A percentile compares a stretch with the other conserved stretches of the same genome.
phyloP scores from a whole-genome alignment of 2,329 filamentous ascomycete genomes.

The Sarocladiaceae sp. region DNA sequence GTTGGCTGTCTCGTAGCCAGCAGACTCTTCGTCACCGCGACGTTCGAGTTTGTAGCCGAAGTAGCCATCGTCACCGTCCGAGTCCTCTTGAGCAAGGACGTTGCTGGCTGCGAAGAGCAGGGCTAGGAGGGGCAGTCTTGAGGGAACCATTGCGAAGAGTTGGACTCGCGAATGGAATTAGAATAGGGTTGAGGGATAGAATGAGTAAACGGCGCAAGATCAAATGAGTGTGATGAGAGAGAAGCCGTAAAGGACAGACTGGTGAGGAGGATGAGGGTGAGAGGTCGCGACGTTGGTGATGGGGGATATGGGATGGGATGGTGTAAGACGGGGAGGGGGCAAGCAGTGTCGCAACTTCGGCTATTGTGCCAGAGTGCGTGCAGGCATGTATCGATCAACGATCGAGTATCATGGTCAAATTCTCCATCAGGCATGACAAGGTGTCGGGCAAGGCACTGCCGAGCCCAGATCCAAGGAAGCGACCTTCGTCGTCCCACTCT shows the following conservation, averaged over 20 bases:
- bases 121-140: constrained; percentile 15
- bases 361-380: background rate
- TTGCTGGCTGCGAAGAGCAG: constrained; percentile 22
- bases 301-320: background rate
- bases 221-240: background rate
- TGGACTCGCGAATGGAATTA: constrained; percentile 3
- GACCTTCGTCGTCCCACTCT: background rate
- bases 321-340: background rate
- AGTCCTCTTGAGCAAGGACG: constrained; percentile 25
- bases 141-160: constrained; percentile 2
- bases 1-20: constrained; percentile 49
- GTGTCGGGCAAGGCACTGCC: background rate
- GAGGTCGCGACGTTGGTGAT: no score
- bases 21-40: constrained; percentile 44
- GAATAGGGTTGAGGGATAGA: background rate
- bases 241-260: background rate
- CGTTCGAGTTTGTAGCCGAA: constrained; percentile 50
- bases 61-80: constrained; percentile 40
- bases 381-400: background rate
- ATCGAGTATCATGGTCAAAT: background rate
- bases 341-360: background rate
- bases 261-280: background rate
- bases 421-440: background rate
- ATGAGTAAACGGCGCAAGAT: background rate
- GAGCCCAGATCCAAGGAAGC: background rate